Evolutionary conservation across 2,329 filamentous ascomycete genomes (phyloP).

Genomic region (Fusarium sp.): DNA sequence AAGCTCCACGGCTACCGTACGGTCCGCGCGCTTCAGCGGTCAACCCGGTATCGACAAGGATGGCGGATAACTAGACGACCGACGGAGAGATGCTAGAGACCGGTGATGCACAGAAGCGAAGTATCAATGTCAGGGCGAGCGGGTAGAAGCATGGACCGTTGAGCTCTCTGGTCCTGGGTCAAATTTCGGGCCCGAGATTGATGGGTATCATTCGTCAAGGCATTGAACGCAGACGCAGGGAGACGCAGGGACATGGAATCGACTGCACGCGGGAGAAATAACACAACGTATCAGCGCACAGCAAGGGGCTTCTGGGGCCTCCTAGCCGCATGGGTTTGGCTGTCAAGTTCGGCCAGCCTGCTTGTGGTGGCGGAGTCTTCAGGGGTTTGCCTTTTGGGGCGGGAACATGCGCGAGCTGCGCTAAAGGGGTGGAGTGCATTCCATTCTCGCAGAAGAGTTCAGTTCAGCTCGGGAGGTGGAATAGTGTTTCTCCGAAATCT

Average conservation of each 20-base stretch:
- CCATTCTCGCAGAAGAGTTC: background rate
- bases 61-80: constrained; percentile 6
- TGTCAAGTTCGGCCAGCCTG: constrained; percentile 13
- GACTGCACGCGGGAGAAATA: background rate
- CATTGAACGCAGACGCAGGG: constrained; percentile 5
- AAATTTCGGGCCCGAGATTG: constrained; percentile 31
- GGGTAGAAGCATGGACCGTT: constrained; percentile 12
- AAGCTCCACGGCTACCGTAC: constrained; percentile 40
- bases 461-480: background rate
- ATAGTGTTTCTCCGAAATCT: background rate
- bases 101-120: constrained; percentile 24
- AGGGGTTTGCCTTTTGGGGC: background rate
- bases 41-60: constrained; percentile 29
- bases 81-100: background rate
- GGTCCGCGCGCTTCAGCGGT: constrained; percentile 32
- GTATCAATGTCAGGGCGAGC: constrained; percentile 17
- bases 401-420: background rate
- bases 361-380: background rate
- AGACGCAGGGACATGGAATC: constrained; percentile 26
- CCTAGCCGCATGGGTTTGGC: constrained; percentile 24
- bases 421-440: background rate
- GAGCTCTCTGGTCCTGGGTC: constrained; percentile 12
- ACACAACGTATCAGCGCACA: constrained; percentile 30
- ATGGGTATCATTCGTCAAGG: constrained; percentile 27
- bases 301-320: constrained; percentile 24